Evolutionary conservation across 108 stramenopile species (phyloP).

Genomic region (Skeletonema marinoi): DNA sequence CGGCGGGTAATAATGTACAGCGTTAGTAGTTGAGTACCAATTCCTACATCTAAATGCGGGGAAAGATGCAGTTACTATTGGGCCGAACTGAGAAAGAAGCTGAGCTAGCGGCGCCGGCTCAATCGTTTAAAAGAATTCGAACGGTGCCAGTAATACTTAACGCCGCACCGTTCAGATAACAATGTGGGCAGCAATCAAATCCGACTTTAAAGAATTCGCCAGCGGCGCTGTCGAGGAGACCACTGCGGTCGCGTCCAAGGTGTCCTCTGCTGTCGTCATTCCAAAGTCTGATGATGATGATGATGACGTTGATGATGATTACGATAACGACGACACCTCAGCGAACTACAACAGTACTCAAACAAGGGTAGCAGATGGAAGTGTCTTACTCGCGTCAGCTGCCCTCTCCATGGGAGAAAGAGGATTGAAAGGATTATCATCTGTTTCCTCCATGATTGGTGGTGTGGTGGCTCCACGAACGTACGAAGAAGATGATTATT

Average conservation of each 20-base stretch:
- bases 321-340: background rate
- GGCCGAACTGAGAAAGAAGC: too few relatives aligned
- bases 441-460: slow-evolving; percentile 38
- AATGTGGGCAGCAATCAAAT: slow-evolving; percentile 53
- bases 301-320: background rate
- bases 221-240: slow-evolving; percentile 41
- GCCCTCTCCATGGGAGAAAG: slow-evolving; percentile 4
- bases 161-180: background rate
- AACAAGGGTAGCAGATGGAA: background rate
- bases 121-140: too few relatives aligned
- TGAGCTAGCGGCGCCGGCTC: too few relatives aligned
- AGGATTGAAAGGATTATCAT: slow-evolving; percentile 13
- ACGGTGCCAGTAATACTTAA: too few relatives aligned
- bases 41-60: too few relatives aligned
- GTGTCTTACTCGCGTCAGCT: background rate
- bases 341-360: background rate
- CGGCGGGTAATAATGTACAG: too few relatives aligned
- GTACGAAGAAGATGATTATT: background rate
- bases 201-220: slow-evolving; percentile 46
- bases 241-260: slow-evolving; percentile 36
- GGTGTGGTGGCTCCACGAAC: slow-evolving; percentile 32
- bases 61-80: too few relatives aligned
- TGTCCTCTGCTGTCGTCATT: background rate
- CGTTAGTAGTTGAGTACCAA: too few relatives aligned
- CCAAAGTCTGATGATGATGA: background rate